Conservation (phyloP, 495 filamentous ascomycete genomes). For the Cetradonia linearis region DNA sequence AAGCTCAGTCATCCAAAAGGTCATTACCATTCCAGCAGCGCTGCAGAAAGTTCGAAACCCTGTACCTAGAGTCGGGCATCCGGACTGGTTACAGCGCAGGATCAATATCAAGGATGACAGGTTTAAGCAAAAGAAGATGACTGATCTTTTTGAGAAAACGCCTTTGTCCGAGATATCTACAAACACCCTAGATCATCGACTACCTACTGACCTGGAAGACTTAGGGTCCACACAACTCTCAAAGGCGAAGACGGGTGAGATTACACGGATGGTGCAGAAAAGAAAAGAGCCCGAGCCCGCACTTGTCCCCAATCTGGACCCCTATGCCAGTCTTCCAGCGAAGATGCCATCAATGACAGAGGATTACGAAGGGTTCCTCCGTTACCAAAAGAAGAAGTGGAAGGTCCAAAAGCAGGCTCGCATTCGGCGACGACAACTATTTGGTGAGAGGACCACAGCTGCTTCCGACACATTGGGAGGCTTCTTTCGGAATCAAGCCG, state of each 20-base stretch:
- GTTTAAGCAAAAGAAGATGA: conserved; percentile 98
- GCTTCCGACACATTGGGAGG: conserved; percentile 66
- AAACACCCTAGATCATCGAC: conserved; percentile 53
- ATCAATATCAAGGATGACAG: conserved; percentile 94
- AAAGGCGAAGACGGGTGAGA: conserved; percentile 59
- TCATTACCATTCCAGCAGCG: conserved; percentile 96
- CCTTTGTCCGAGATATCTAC: conserved; percentile 62
- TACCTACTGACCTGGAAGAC: conserved; percentile 73
- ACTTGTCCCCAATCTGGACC: conserved; percentile 54
- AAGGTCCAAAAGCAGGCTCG: conserved; percentile 93
- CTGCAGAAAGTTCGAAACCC: conserved; percentile 92
- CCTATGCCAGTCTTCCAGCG: conserved; percentile 73
- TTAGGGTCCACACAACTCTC: conserved; percentile 57
- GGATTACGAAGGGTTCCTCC: conserved; percentile 80
- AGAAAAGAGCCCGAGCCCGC: conserved; percentile 68
- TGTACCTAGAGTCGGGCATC: conserved; percentile 84
- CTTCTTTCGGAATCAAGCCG: conserved; percentile 84
- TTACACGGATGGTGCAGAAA: conserved; percentile 61
- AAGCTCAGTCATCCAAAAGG: conserved; percentile 92
- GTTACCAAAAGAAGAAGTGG: conserved; percentile 99
- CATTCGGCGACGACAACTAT: conserved; percentile 77
- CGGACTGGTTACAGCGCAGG: conserved; percentile 88
- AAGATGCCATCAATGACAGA: conserved; percentile 78
- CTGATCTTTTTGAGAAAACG: conserved; percentile 77
- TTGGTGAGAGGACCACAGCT: conserved; percentile 69